phyloP scores from a whole-genome alignment of 2,329 filamentous ascomycete genomes.

The Cladosporium austrohemisphaericum region DNA sequence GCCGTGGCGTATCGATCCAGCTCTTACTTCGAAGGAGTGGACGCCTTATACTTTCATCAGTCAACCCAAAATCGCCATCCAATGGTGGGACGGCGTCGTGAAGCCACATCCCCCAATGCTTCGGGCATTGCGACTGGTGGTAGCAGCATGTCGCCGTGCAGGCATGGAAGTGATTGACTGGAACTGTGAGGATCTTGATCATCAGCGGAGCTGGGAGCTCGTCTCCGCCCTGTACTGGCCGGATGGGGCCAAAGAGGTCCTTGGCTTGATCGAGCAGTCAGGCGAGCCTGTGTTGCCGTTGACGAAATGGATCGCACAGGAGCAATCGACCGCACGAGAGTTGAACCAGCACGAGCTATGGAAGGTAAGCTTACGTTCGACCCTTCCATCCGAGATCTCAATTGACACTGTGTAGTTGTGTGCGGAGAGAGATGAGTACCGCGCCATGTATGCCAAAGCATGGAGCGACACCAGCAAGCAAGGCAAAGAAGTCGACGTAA shows the following conservation, averaged over 20 bases:
- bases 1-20: constrained; percentile 8
- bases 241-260: constrained; percentile 56
- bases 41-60: constrained; percentile 6
- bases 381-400: not conserved
- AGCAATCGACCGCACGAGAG: constrained; percentile 49
- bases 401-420: constrained; percentile 2
- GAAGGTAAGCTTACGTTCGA: constrained; percentile 13
- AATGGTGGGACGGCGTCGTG: constrained; percentile 64
- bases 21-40: constrained; percentile 7
- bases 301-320: constrained; percentile 55
- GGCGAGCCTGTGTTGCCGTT: constrained; percentile 59
- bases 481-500: constrained; percentile 50
- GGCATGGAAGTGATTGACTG: constrained; percentile 54
- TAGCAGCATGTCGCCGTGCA: constrained; percentile 26
- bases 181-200: constrained; percentile 40
- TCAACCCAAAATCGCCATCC: constrained; percentile 52
- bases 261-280: constrained; percentile 47
- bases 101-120: constrained; percentile 62
- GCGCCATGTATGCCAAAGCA: constrained; percentile 9
- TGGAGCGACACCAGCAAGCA: constrained; percentile 10
- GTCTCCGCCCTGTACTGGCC: constrained; percentile 52
- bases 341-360: constrained; percentile 43
- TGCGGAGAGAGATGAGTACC: constrained; percentile 1
- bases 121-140: constrained; percentile 46
- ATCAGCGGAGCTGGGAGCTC: constrained; percentile 49